These are phyloP conservation scores for Pythium coloratum DNA, from an alignment of 352 stramenopile genomes.

Conservation along the genomic window DNA sequence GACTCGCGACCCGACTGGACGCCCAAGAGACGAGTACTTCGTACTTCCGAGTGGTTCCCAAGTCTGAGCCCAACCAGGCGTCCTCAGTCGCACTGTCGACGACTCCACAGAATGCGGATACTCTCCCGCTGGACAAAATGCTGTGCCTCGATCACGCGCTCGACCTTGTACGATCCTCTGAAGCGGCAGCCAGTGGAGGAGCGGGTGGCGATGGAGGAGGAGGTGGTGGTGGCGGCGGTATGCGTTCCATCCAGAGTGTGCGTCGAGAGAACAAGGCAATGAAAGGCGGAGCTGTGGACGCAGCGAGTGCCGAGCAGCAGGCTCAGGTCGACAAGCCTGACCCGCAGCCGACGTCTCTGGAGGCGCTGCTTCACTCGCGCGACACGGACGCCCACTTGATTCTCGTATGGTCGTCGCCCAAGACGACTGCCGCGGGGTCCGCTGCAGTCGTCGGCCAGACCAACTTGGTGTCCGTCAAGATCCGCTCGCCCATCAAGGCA, in stretches of 20 bases:
- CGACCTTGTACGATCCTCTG: slow-evolving; percentile 37
- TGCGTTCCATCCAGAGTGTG: slow-evolving; percentile 87
- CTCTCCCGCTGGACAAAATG: slow-evolving; percentile 66
- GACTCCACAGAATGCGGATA: neutral
- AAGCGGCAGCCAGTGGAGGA: slow-evolving; percentile 19
- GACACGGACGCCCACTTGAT: slow-evolving; percentile 68
- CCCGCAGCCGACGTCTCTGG: slow-evolving; percentile 58
- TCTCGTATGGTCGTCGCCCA: slow-evolving; percentile 61
- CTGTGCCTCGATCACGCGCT: slow-evolving; percentile 73
- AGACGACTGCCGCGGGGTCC: slow-evolving; percentile 22
- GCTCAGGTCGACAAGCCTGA: slow-evolving; percentile 15
- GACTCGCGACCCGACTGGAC: slow-evolving; percentile 29
- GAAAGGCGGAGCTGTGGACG: slow-evolving; percentile 27
- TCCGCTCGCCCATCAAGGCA: slow-evolving; percentile 47
- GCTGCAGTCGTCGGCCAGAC: slow-evolving; percentile 50
- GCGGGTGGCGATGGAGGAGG: slow-evolving; percentile 25
- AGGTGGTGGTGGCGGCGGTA: slow-evolving; percentile 37
- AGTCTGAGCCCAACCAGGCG: neutral
- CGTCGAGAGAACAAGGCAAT: slow-evolving; percentile 82
- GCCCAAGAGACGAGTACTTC: slow-evolving; percentile 74
- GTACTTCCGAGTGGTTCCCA: slow-evolving; percentile 70
- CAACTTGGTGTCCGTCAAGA: slow-evolving; percentile 62
- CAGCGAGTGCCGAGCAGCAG: neutral
- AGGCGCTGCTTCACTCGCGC: slow-evolving; percentile 48
- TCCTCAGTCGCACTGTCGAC: neutral